Conservation (phyloP, 1,139 yeast species). For the Taiozyma sp. region DNA sequence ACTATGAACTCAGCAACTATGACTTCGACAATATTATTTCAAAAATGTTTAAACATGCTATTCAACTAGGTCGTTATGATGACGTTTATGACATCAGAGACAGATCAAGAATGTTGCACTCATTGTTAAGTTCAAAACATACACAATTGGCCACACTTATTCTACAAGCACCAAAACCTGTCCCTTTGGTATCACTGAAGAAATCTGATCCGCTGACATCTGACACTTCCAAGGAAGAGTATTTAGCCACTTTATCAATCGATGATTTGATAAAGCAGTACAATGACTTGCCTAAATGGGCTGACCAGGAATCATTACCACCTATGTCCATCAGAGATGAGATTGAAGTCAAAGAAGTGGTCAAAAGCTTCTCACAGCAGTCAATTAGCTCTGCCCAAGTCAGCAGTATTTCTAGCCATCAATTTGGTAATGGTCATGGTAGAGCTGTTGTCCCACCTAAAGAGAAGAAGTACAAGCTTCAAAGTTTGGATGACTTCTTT, state of each 20-base stretch:
- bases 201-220: conserved; percentile 33
- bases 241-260: conserved; percentile 34
- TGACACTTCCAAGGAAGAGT: conserved; percentile 30
- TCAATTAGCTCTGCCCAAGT: background rate
- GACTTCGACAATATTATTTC: conserved; percentile 37
- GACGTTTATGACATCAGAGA: conserved; percentile 77
- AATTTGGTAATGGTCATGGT: background rate
- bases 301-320: conserved; percentile 8
- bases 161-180: conserved; percentile 79
- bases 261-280: conserved; percentile 29
- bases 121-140: conserved; percentile 37
- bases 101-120: conserved; percentile 69
- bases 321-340: conserved; percentile 16
- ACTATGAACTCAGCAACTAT: conserved; percentile 26
- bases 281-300: conserved; percentile 20
- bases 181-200: conserved; percentile 34
- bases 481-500: conserved; percentile 83
- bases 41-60: conserved; percentile 56
- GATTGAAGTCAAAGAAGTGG: conserved; percentile 13
- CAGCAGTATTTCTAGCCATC: conserved; percentile 11
- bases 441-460: conserved; percentile 14
- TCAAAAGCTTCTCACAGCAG: conserved; percentile 13
- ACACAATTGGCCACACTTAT: conserved; percentile 67
- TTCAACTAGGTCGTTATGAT: conserved; percentile 73
- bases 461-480: conserved; percentile 47